Evolutionary conservation across 2,329 filamentous ascomycete species (phyloP).

Genomic region (Pseudophaeomoniella oleicola): DNA sequence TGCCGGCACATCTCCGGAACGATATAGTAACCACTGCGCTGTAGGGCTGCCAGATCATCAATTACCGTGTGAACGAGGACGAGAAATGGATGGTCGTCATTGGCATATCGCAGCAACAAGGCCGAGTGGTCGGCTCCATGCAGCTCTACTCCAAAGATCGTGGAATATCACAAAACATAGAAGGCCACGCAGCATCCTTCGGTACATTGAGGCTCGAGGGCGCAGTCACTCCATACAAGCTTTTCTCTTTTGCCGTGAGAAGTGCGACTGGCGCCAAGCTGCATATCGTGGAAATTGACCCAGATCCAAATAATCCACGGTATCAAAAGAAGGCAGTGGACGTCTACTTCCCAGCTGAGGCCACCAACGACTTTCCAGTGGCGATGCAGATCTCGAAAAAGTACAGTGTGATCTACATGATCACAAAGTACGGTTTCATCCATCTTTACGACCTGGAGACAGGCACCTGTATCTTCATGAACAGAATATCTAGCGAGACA

Average conservation of each 20-base stretch:
- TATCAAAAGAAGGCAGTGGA: conserved; percentile 96
- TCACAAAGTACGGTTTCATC: conserved; percentile 98
- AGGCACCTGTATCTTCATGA: conserved; percentile 95
- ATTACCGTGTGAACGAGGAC: conserved; percentile 90
- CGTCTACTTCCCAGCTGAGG: conserved; percentile 93
- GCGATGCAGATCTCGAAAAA: conserved; percentile 94
- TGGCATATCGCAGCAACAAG: conserved; percentile 85
- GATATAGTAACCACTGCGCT: too few species aligned
- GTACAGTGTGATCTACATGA: conserved; percentile 92
- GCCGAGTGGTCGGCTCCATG: conserved; percentile 88
- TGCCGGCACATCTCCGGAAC: too few species aligned
- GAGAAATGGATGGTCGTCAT: conserved; percentile 98
- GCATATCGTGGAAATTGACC: conserved; percentile 95
- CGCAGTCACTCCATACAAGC: conserved; percentile 76
- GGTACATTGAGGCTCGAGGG: conserved; percentile 80
- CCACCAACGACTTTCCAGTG: conserved; percentile 92
- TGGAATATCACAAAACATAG: conserved; percentile 93
- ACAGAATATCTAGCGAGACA: conserved; percentile 96
- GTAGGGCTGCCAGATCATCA: conserved; percentile 96
- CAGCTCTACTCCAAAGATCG: conserved; percentile 94
- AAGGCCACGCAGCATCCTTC: conserved; percentile 92
- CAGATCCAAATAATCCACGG: conserved; percentile 71
- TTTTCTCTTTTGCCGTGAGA: conserved; percentile 93
- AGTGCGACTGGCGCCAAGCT: conserved; percentile 83
- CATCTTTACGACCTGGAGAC: conserved; percentile 97